Evolutionary conservation across 106 monocot genomes (phyloP).

Genomic region (Allium fistulosum): DNA sequence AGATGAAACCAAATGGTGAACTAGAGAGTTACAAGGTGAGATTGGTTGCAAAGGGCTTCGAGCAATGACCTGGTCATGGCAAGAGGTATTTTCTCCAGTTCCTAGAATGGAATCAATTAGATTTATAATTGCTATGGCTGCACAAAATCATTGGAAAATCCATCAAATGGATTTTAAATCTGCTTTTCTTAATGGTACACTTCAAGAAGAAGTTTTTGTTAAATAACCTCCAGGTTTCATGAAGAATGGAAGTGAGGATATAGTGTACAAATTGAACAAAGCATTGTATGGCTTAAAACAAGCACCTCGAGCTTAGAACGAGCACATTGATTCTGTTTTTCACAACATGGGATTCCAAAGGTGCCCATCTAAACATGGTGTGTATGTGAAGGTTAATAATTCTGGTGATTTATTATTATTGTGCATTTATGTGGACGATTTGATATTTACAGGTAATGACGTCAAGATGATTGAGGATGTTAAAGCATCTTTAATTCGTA

Average conservation of each 20-base stretch:
- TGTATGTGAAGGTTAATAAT: not conserved
- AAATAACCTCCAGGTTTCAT: not conserved
- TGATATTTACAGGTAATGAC: not conserved
- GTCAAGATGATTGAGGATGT: not conserved
- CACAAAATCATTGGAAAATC: no score
- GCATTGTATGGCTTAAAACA: not conserved
- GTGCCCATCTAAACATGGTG: conserved; percentile 3
- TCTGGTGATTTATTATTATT: not conserved
- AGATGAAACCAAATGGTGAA: no score
- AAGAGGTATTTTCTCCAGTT: no score
- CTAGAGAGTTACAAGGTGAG: no score
- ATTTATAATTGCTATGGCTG: no score
- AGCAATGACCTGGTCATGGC: no score
- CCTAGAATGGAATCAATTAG: no score
- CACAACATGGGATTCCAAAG: not conserved
- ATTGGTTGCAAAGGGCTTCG: no score
- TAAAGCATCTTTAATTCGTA: not conserved
- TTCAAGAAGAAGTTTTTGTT: no score
- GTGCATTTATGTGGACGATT: conserved; percentile 8
- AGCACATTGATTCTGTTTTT: not conserved
- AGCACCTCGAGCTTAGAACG: not conserved
- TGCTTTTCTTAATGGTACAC: no score
- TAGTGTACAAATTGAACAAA: not conserved
- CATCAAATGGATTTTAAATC: no score
- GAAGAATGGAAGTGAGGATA: not conserved